Evolutionary conservation across 352 stramenopile genomes (phyloP).

Genomic region (Phytopythium ostracodes): DNA sequence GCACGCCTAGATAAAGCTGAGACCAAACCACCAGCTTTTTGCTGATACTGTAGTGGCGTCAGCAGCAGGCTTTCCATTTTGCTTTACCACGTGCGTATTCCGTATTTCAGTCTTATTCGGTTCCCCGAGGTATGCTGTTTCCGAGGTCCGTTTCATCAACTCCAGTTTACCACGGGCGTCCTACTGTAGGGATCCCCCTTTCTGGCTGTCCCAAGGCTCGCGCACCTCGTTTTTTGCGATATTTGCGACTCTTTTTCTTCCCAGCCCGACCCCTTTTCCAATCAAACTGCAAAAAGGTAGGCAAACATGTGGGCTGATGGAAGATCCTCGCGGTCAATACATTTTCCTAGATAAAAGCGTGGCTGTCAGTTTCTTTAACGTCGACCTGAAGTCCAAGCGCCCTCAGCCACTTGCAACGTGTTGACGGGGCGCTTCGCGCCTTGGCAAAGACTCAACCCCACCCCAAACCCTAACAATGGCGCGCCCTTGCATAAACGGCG

Average conservation of each 20-base stretch:
- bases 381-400: neutral
- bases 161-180: neutral
- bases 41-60: neutral
- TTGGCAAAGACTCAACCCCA: neutral
- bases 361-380: conserved; percentile 4
- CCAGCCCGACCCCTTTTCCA: neutral
- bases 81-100: neutral
- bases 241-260: neutral
- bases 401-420: neutral
- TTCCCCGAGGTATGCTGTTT: conserved; percentile 4
- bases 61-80: neutral
- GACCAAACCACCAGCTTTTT: neutral
- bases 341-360: neutral
- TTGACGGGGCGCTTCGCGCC: neutral
- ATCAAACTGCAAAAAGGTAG: neutral
- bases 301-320: conserved; percentile 2
- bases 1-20: neutral
- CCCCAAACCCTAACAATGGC: neutral
- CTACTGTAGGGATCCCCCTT: neutral
- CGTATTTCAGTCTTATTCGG: neutral
- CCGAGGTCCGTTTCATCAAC: neutral
- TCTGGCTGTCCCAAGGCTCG: neutral
- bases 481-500: neutral
- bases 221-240: neutral
- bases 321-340: neutral